Base-by-base conservation (phyloP, 495 filamentous ascomycete species). In the Podospora pseudocomata region DNA sequence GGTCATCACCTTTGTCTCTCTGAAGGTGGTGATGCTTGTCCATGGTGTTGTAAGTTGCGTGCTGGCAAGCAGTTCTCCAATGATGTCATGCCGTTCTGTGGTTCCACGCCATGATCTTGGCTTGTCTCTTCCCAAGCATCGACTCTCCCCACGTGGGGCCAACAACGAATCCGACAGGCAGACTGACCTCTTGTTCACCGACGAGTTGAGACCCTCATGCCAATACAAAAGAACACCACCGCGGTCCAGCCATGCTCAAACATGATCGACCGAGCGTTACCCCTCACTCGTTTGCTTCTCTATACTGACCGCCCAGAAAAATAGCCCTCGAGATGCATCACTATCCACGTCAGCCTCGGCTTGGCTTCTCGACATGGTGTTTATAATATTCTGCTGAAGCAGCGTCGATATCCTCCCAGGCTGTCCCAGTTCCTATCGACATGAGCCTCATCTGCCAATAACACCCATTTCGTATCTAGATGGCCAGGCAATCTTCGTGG, bases 401-500 rank as follows among this genome's bases (percentile, higher is more conserved):
- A 2, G 39, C 13, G 9, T 49, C 39, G 39, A 49, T 49, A 16
- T 49, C 9, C 13, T 11, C 39, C 4, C 30, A 6, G 7, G 30
- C 30, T 32, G 30, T 7, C 30, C 7, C 30, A 32, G 13, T 0
- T 13, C 7, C 5, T 49, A 5, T 13, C 39, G 15, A 1, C 39
- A 49, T 49, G 39, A 49, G 13, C 7, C 15, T 16, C 9, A 2
- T 9, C 15, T 3, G 13, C 39, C 39, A 49, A 18, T 49, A 49
- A 49, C 39, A 49, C 39, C 7, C 39, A 49, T 49, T 49, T 2
- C 15, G 39, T 49, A 2, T 49, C 13, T 16, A 6, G 54, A 65
- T 28, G 32, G 23, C 15, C 34, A 60, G 28, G 28, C 30, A 49
- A 0, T 16, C 20, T 63, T 67, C 67, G 32, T 71, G 73, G 60